These are phyloP conservation scores for Fraxinus latifolia DNA, from an alignment of 305 asterid species.

Conservation along the genomic window DNA sequence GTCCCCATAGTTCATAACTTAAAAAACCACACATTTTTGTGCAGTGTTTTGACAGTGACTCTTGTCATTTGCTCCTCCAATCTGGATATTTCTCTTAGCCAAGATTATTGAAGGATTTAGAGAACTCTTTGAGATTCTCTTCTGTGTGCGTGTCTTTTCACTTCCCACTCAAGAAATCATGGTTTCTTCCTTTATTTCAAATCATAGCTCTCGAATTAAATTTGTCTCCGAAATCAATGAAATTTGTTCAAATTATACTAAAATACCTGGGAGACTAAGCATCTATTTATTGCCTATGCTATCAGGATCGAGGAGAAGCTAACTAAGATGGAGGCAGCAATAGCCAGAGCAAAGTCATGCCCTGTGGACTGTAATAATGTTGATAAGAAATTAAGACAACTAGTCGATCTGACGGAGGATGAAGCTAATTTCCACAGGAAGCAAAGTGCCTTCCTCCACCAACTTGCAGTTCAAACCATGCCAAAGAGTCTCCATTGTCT, in stretches of 20 bases:
- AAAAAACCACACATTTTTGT: not conserved
- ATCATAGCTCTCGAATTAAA: not conserved
- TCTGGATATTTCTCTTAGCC: not conserved
- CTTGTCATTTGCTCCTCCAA: not conserved
- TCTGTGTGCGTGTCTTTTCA: not conserved
- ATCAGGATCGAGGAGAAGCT: conserved; percentile 64
- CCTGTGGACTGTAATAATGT: conserved; percentile 88
- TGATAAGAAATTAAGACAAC: conserved; percentile 93
- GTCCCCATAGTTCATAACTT: not conserved
- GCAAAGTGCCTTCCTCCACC: conserved; percentile 98
- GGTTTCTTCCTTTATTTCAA: not conserved
- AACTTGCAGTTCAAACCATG: conserved; percentile 93
- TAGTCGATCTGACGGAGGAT: conserved; percentile 90
- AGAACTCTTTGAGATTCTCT: conserved; percentile 5
- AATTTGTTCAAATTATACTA: not conserved
- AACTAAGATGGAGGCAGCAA: conserved; percentile 64
- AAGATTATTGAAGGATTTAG: not conserved
- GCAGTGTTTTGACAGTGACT: not conserved
- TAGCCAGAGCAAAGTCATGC: conserved; percentile 70
- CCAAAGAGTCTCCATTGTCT: conserved; percentile 96
- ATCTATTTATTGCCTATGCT: conserved; percentile 26
- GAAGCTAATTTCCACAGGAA: conserved; percentile 93
- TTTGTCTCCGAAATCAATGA: not conserved
- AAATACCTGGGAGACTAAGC: conserved; percentile 20
- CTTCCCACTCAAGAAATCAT: not conserved